phyloP scores from a whole-genome alignment of 2,329 filamentous ascomycete species.

The Lasiodiplodia citricola region DNA sequence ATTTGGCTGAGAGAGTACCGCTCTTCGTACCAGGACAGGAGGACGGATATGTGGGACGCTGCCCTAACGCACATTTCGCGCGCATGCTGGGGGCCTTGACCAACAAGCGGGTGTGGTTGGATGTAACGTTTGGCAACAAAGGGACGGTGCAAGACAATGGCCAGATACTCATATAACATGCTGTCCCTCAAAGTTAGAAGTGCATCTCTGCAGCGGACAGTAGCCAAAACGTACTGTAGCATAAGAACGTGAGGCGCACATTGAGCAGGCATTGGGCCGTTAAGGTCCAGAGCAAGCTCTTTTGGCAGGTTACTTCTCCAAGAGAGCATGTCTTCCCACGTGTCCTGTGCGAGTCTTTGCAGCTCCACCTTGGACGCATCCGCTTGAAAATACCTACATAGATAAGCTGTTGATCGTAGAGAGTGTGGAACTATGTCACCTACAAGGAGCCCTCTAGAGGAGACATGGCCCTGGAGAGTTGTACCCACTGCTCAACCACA shows the following conservation, averaged over 20 bases:
- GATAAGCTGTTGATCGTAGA: background rate
- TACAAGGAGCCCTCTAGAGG: conserved; percentile 4
- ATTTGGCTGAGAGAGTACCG: conserved; percentile 51
- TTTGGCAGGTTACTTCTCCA: conserved; percentile 1
- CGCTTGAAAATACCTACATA: conserved; percentile 7
- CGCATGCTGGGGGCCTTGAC: conserved; percentile 49
- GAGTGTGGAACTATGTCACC: background rate
- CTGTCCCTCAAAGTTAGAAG: conserved; percentile 29
- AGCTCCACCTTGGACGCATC: background rate
- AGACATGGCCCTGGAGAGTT: conserved; percentile 3
- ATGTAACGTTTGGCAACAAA: conserved; percentile 52
- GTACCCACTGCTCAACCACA: background rate
- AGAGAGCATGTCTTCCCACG: background rate
- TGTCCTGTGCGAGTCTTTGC: background rate
- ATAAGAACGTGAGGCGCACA: conserved; percentile 1
- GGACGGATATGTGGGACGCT: conserved; percentile 45
- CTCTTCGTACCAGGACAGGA: conserved; percentile 48
- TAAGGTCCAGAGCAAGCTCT: background rate
- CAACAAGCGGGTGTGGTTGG: conserved; percentile 48
- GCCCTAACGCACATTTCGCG: conserved; percentile 50
- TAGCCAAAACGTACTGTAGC: background rate
- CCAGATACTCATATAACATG: conserved; percentile 51
- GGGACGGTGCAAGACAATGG: conserved; percentile 52
- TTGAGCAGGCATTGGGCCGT: background rate
- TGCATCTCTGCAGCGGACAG: background rate